These are phyloP conservation scores for Datisca glomerata DNA, from an alignment of 306 rosid species.

Conservation along the genomic window DNA sequence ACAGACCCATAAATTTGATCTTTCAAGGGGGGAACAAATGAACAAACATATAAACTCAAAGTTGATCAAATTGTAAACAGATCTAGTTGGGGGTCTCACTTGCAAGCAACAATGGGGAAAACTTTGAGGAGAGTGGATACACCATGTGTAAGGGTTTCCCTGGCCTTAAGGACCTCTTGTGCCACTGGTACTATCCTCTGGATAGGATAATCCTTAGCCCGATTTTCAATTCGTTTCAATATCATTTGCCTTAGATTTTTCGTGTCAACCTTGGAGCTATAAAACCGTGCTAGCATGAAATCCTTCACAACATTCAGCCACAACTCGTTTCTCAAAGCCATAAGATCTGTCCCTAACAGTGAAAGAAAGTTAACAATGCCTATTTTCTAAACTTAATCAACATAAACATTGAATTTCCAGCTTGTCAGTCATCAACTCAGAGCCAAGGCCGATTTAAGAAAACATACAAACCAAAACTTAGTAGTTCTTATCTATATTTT, in stretches of 20 bases:
- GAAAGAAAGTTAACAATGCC: too few species aligned
- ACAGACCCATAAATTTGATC: not conserved
- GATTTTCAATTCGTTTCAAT: conserved; percentile 45
- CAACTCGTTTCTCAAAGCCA: conserved; percentile 26
- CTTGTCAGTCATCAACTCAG: too few species aligned
- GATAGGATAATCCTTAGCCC: conserved; percentile 46
- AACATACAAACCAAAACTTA: too few species aligned
- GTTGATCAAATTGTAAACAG: not conserved
- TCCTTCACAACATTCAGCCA: conserved; percentile 11
- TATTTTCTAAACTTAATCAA: too few species aligned
- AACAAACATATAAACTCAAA: not conserved
- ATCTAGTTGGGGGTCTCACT: conserved; percentile 28
- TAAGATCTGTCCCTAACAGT: too few species aligned
- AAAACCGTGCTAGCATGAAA: conserved; percentile 7
- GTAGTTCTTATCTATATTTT: too few species aligned
- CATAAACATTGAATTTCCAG: too few species aligned
- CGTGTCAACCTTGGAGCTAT: conserved; percentile 26
- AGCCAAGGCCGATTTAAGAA: not conserved
- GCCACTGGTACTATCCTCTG: conserved; percentile 58
- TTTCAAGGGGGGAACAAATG: not conserved
- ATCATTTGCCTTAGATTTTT: conserved; percentile 67
- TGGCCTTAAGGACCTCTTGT: conserved; percentile 39
- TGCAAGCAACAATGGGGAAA: conserved; percentile 62
- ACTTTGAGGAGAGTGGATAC: conserved; percentile 52
- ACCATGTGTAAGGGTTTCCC: conserved; percentile 42